These are phyloP conservation scores for Begonia loranthoides DNA, from an alignment of 306 rosid species.

Conservation along the genomic window DNA sequence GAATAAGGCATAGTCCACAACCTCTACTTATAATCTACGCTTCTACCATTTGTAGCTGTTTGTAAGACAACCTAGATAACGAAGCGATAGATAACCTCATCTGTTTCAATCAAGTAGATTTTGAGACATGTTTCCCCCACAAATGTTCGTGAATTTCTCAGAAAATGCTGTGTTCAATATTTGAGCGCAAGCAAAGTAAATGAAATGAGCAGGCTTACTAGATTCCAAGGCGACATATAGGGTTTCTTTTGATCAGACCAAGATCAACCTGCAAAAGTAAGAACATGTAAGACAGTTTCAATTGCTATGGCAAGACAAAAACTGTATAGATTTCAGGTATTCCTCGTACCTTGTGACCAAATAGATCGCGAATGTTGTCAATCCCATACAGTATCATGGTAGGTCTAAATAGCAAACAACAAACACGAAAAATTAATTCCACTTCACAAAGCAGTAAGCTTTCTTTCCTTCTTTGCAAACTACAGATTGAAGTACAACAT, in stretches of 20 bases:
- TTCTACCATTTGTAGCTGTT: no score
- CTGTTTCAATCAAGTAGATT: no score
- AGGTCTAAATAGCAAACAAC: constrained; percentile 46
- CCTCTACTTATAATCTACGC: no score
- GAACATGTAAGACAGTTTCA: background rate
- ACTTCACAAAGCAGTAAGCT: no score
- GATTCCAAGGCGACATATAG: constrained; percentile 65
- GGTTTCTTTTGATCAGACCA: constrained; percentile 71
- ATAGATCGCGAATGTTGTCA: constrained; percentile 89
- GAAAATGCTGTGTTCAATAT: no score
- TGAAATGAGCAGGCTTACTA: background rate
- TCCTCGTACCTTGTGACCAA: constrained; percentile 71
- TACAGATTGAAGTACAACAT: no score
- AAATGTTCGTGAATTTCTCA: no score
- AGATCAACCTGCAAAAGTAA: constrained; percentile 60
- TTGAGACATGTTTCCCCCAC: no score
- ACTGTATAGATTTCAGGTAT: background rate
- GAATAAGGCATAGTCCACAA: no score
- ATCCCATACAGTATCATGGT: constrained; percentile 82
- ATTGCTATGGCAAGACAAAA: background rate
- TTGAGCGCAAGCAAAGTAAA: no score
- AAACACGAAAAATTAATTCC: background rate
- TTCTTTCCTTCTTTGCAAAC: background rate
- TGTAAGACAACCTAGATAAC: no score
- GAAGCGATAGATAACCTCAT: no score